Evolutionary conservation across 2,329 filamentous ascomycete genomes (phyloP), one percentile per base, ranked within the genome.

Genomic region (Neonectria sp.): DNA sequence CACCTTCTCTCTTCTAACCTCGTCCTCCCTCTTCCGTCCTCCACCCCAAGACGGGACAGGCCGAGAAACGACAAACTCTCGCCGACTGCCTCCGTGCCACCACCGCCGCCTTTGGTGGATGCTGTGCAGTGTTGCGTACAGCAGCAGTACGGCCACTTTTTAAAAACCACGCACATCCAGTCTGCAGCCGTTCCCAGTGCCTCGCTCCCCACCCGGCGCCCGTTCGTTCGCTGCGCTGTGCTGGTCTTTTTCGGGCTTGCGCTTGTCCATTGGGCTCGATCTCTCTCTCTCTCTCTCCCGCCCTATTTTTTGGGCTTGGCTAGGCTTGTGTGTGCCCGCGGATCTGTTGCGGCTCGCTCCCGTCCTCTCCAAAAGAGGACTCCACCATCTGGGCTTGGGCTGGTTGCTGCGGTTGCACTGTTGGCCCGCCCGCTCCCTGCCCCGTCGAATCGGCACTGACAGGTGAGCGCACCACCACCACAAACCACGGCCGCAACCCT

Each of bases 401-500:
- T 60, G 70, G 74, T 76, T 76, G 74, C 74, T 76, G 71, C 68
- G 74, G 71, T 73, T 73, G 74, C 74, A 67, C 53, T 53, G 61
- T 71, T 75, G 71, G 65, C 70, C 72, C 67, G 48, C 64, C 65
- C 59, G 46, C 61, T 46, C 59, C 52, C 66, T 21, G 21, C 56
- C 60, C 52, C 11, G 58, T 61, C 63, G 52, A 37, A 68, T 57
- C 57, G 48, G 64, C 60, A 56, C 56, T 59, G 43, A 53, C 63
- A 57, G 56, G 37, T 57, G 58, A 66, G 57, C 57, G 63, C 56
- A 65, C 63, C 55, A 60, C 57, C 52, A 65, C 60, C 37, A 55
- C 27, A 37, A 55, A 43, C 60, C 53, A 56, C 53, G 29, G 46
- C 55, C 62, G 48, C 60, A 43, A 49, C 33, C 61, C 49, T 45